Evolutionary conservation across 257 asterid species (phyloP).

Genomic region (Salvia miltiorrhiza): DNA sequence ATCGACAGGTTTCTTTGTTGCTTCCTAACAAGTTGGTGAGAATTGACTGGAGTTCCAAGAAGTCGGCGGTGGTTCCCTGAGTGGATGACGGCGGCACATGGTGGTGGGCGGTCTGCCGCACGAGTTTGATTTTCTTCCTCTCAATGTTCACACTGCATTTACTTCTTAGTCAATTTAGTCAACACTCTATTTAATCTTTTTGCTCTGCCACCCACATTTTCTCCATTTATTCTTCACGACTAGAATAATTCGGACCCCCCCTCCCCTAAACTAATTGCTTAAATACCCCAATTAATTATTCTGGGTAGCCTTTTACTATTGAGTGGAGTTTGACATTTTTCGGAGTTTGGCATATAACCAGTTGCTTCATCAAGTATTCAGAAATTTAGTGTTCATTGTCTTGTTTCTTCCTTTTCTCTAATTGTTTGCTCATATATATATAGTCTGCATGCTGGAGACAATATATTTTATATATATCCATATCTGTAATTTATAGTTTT

Average conservation of each 20-base stretch:
- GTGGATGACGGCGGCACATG: slow-evolving; percentile 31
- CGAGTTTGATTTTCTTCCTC: slow-evolving; percentile 21
- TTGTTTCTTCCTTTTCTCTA: too few species aligned
- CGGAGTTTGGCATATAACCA: too few species aligned
- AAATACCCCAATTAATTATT: neutral
- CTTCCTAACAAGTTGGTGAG: neutral
- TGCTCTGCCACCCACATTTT: slow-evolving; percentile 1
- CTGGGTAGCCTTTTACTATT: too few species aligned
- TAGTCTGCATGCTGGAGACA: too few species aligned
- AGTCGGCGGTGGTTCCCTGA: slow-evolving; percentile 36
- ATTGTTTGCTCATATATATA: too few species aligned
- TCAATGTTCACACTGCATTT: slow-evolving; percentile 33
- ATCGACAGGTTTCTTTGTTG: slow-evolving; percentile 6
- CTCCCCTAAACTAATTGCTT: neutral
- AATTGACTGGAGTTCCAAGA: slow-evolving; percentile 15
- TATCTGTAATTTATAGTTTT: too few species aligned
- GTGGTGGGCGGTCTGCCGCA: slow-evolving; percentile 17
- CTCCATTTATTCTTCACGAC: slow-evolving; percentile 1
- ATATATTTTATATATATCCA: too few species aligned
- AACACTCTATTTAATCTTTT: slow-evolving; percentile 4
- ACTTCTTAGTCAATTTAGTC: slow-evolving; percentile 24
- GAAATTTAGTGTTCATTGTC: too few species aligned
- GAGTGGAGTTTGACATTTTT: too few species aligned
- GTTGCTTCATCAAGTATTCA: too few species aligned
- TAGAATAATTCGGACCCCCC: slow-evolving; percentile 7